Evolutionary conservation across 495 filamentous ascomycete genomes (phyloP).

Genomic region (Platismatia glauca): DNA sequence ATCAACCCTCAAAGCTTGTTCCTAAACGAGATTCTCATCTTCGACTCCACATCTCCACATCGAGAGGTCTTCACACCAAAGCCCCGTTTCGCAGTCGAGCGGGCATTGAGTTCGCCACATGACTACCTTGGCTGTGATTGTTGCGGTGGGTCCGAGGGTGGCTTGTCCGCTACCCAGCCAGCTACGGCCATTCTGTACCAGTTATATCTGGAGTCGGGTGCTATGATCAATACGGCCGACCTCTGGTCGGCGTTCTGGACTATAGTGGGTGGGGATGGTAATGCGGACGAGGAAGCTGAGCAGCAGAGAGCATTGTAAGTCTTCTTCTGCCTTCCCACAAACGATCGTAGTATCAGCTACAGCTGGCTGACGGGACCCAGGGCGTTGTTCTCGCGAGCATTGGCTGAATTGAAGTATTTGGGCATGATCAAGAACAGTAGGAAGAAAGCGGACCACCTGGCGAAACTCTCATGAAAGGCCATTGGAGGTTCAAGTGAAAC

Average conservation of each 20-base stretch:
- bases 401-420: slow-evolving; percentile 76
- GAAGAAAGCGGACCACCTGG: slow-evolving; percentile 85
- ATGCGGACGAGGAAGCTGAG: slow-evolving; percentile 36
- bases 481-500: slow-evolving; percentile 30
- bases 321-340: not conserved
- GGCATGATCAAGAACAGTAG: slow-evolving; percentile 82
- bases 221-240: slow-evolving; percentile 80
- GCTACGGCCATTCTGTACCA: slow-evolving; percentile 79
- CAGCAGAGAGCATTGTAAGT: slow-evolving; percentile 37
- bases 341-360: not conserved
- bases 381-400: slow-evolving; percentile 67
- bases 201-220: slow-evolving; percentile 81
- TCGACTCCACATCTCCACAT: slow-evolving; percentile 70
- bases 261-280: slow-evolving; percentile 57
- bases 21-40: slow-evolving; percentile 74
- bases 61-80: slow-evolving; percentile 75
- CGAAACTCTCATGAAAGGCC: slow-evolving; percentile 65
- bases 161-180: slow-evolving; percentile 57
- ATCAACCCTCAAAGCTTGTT: slow-evolving; percentile 55
- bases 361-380: slow-evolving; percentile 35
- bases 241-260: slow-evolving; percentile 81
- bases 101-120: slow-evolving; percentile 68
- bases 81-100: slow-evolving; percentile 68
- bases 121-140: slow-evolving; percentile 78
- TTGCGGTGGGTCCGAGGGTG: slow-evolving; percentile 40